phyloP scores from a whole-genome alignment of 2,329 filamentous ascomycete species.

The Sordariomycetes sp. region DNA sequence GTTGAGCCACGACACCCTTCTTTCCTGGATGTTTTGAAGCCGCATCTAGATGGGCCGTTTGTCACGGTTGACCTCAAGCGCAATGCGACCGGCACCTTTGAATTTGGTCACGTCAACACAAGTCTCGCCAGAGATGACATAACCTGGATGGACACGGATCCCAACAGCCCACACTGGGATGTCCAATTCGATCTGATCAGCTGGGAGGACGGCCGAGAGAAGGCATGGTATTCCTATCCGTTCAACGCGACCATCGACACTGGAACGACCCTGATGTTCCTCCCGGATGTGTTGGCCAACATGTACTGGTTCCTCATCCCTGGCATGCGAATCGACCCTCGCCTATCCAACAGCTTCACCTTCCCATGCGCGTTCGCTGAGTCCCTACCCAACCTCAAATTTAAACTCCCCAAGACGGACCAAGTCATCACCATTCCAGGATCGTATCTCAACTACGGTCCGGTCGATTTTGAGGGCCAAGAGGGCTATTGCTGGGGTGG shows the following conservation, averaged over 20 bases:
- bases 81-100: slow-evolving; percentile 37
- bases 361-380: slow-evolving; percentile 47
- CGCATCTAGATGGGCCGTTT: slow-evolving; percentile 27
- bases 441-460: slow-evolving; percentile 44
- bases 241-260: slow-evolving; percentile 57
- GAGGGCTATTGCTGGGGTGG: slow-evolving; percentile 62
- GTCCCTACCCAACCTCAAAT: slow-evolving; percentile 46
- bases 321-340: slow-evolving; percentile 37
- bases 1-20: slow-evolving; percentile 30
- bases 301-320: slow-evolving; percentile 51
- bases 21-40: slow-evolving; percentile 33
- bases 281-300: slow-evolving; percentile 44
- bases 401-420: slow-evolving; percentile 40
- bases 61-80: slow-evolving; percentile 41
- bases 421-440: slow-evolving; percentile 46
- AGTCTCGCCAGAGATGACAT: slow-evolving; percentile 27
- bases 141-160: slow-evolving; percentile 28
- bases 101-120: slow-evolving; percentile 40
- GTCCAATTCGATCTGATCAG: slow-evolving; percentile 38
- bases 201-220: slow-evolving; percentile 33
- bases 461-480: slow-evolving; percentile 34
- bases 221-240: slow-evolving; percentile 34
- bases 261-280: slow-evolving; percentile 57
- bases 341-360: slow-evolving; percentile 37
- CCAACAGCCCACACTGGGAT: slow-evolving; percentile 27